phyloP scores from a whole-genome alignment of 2,329 filamentous ascomycete genomes.

The Ophiocordyceps australis region DNA sequence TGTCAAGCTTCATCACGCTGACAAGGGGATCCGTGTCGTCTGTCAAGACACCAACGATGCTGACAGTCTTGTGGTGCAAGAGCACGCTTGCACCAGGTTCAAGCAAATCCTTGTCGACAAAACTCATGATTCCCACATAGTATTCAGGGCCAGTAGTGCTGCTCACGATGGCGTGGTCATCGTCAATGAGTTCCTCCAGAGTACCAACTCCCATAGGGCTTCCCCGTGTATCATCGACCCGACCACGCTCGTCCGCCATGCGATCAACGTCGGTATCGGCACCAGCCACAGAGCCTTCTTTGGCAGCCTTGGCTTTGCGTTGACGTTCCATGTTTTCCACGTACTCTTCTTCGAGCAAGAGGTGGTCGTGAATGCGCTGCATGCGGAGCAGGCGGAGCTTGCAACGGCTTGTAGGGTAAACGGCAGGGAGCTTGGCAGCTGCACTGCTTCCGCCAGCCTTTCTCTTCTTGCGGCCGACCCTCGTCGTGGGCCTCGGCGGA shows the following conservation, averaged over 20 bases:
- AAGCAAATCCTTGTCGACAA: conserved; percentile 95
- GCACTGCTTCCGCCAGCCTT: conserved; percentile 86
- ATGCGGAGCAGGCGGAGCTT: conserved; percentile 93
- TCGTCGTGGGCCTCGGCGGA: conserved; percentile 87
- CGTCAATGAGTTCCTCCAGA: conserved; percentile 95
- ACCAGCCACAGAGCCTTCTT: conserved; percentile 49
- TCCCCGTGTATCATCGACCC: conserved; percentile 95
- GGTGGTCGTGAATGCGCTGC: conserved; percentile 96
- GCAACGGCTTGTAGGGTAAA: conserved; percentile 92
- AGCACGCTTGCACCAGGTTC: conserved; percentile 92
- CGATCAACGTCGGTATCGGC: conserved; percentile 60
- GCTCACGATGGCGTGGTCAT: conserved; percentile 96
- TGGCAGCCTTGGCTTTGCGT: conserved; percentile 74
- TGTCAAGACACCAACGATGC: conserved; percentile 90
- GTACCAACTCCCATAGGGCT: conserved; percentile 98
- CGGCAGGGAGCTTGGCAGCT: conserved; percentile 81
- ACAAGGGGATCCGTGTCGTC: conserved; percentile 92
- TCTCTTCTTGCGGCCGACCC: conserved; percentile 97
- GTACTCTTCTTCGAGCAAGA: conserved; percentile 93
- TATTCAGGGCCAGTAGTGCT: conserved; percentile 96
- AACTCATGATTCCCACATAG: conserved; percentile 99
- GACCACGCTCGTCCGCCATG: conserved; percentile 83
- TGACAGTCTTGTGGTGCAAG: conserved; percentile 93
- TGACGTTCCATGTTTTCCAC: conserved; percentile 97
- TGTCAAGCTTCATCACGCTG: conserved; percentile 98